A percentile compares a stretch with the other conserved stretches of the same genome.
Evolutionary conservation across 2,329 filamentous ascomycete genomes (phyloP).

Genomic region (Endoconidiophora polonica): DNA sequence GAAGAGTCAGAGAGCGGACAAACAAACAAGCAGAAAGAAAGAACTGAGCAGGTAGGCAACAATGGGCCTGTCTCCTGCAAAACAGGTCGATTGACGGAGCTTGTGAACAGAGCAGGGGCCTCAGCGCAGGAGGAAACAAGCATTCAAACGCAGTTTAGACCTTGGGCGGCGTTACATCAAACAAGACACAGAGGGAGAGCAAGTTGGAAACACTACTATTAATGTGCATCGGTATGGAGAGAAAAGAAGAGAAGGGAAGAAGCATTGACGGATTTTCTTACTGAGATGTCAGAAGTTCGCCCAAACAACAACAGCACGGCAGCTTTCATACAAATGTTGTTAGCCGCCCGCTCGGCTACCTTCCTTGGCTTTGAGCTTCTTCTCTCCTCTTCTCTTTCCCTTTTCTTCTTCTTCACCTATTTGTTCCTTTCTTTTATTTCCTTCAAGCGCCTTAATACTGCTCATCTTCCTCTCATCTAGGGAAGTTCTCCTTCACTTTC

Average conservation of each 20-base stretch:
- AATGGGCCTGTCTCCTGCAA: too few relatives aligned
- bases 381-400: constrained; percentile 11
- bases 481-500: neutral
- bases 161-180: neutral
- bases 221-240: neutral
- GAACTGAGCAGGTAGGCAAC: too few relatives aligned
- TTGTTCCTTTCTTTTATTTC: constrained; percentile 11
- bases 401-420: constrained; percentile 15
- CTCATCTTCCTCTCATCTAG: neutral
- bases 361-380: constrained; percentile 7
- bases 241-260: neutral
- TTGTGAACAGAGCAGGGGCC: too few relatives aligned
- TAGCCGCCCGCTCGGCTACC: too few relatives aligned
- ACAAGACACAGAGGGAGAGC: too few relatives aligned
- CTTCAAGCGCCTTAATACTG: neutral
- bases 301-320: too few relatives aligned
- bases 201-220: neutral
- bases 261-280: neutral
- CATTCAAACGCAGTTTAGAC: too few relatives aligned
- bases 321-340: too few relatives aligned
- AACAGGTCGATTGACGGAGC: too few relatives aligned
- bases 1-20: neutral
- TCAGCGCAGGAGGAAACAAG: too few relatives aligned
- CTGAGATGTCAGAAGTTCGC: too few relatives aligned
- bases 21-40: neutral